Evolutionary conservation across 1,284 basidiomycete genomes (phyloP).

Genomic region (Cutaneotrichosporon cavernicola): DNA sequence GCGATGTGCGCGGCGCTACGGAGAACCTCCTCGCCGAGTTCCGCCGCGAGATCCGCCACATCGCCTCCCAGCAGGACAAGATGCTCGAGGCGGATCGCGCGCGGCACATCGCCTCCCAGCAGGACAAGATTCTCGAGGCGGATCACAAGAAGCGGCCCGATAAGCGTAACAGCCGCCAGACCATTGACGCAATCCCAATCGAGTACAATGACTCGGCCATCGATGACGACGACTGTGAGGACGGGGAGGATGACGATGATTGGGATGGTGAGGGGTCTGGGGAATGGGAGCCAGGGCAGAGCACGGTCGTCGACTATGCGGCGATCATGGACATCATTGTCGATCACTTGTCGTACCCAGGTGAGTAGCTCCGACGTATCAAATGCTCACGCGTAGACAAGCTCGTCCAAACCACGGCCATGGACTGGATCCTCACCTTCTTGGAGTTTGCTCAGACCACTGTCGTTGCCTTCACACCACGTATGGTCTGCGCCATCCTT

Average conservation of each 20-base stretch:
- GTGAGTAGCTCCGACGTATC: constrained; percentile 57
- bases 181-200: constrained; percentile 33
- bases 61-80: constrained; percentile 67
- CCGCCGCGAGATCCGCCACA: constrained; percentile 83
- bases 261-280: constrained; percentile 50
- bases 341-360: constrained; percentile 79
- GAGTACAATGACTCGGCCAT: constrained; percentile 22
- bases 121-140: constrained; percentile 54
- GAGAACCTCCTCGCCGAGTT: constrained; percentile 91
- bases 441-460: constrained; percentile 83
- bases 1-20: constrained; percentile 89
- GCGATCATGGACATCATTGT: constrained; percentile 93
- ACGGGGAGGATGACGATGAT: constrained; percentile 35
- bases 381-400: constrained; percentile 62
- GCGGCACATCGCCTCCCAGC: constrained; percentile 74
- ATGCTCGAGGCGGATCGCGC: constrained; percentile 34
- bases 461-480: constrained; percentile 90
- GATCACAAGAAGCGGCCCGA: constrained; percentile 22
- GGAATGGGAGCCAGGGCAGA: constrained; percentile 91
- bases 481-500: constrained; percentile 85
- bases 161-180: constrained; percentile 22
- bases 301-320: constrained; percentile 84
- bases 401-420: constrained; percentile 80
- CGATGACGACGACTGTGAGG: constrained; percentile 31
- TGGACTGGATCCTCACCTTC: constrained; percentile 92